Conservation (phyloP, 2,329 filamentous ascomycete genomes). For the Myriosclerotinia scirpicola region DNA sequence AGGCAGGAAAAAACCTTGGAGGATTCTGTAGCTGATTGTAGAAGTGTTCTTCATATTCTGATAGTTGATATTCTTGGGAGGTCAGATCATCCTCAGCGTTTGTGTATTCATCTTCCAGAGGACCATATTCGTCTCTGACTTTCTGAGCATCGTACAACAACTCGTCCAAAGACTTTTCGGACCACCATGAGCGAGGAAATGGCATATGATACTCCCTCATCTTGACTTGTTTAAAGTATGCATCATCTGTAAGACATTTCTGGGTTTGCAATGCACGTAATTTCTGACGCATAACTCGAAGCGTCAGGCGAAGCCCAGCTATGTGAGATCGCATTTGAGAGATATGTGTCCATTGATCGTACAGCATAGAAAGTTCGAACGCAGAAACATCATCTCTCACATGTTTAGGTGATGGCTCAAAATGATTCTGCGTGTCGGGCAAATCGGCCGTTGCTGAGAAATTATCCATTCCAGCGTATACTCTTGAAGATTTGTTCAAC, state of each 20-base stretch:
- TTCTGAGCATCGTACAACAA: constrained; percentile 7
- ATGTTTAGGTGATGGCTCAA: not conserved
- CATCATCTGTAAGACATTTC: constrained; percentile 25
- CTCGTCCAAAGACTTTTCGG: not conserved
- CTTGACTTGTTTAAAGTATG: constrained; percentile 22
- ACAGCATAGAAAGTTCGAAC: not conserved
- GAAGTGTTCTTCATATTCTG: constrained; percentile 24
- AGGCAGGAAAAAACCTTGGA: not conserved
- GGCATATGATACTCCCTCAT: not conserved
- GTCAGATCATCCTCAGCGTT: constrained; percentile 28
- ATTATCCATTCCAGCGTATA: not conserved
- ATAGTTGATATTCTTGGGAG: constrained; percentile 25
- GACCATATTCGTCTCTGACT: constrained; percentile 31
- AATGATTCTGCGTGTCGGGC: not conserved
- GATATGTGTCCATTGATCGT: not conserved
- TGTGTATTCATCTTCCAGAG: constrained; percentile 32
- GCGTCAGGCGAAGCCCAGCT: not conserved
- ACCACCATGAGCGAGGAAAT: not conserved
- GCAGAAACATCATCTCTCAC: not conserved
- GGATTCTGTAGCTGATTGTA: constrained; percentile 15
- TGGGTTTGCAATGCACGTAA: constrained; percentile 19
- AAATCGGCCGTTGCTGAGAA: not conserved
- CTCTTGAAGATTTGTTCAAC: too few relatives aligned
- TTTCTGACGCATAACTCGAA: not conserved
- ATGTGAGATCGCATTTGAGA: not conserved